Evolutionary conservation across 768 basidiomycete genomes (phyloP).

Genomic region (Lactarius evosmus): DNA sequence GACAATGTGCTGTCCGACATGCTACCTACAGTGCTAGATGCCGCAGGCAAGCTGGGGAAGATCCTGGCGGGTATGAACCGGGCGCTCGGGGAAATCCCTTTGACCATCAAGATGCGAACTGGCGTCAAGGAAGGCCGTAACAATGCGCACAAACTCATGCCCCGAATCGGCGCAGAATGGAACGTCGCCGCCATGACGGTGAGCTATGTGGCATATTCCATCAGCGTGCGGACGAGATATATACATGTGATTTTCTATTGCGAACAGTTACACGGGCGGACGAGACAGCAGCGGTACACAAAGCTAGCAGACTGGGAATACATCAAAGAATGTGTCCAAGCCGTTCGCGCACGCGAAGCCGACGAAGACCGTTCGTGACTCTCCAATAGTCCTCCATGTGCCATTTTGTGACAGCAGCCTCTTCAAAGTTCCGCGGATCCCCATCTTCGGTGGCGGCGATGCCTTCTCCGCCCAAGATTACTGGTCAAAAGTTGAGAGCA

Average conservation of each 20-base stretch:
- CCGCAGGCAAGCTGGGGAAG: constrained; percentile 76
- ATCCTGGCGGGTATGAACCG: constrained; percentile 89
- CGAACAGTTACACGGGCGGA: constrained; percentile 92
- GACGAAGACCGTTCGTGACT: constrained; percentile 61
- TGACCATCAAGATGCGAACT: constrained; percentile 89
- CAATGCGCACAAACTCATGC: constrained; percentile 87
- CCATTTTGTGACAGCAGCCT: not conserved
- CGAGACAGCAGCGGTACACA: constrained; percentile 91
- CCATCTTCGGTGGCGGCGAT: constrained; percentile 96
- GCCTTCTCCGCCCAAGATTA: constrained; percentile 87
- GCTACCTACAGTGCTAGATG: constrained; percentile 65
- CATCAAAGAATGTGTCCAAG: constrained; percentile 81
- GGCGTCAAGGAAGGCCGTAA: constrained; percentile 89
- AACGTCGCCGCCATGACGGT: constrained; percentile 54
- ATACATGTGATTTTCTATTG: too few species aligned
- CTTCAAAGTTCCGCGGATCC: constrained; percentile 72
- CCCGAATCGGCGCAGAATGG: constrained; percentile 58
- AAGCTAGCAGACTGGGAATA: constrained; percentile 94
- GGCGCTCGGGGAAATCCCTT: constrained; percentile 85
- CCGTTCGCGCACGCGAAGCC: constrained; percentile 65
- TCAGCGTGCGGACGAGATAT: not conserved
- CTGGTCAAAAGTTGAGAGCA: constrained; percentile 69
- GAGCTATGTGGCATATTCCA: constrained; percentile 21
- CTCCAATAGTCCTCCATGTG: not conserved
- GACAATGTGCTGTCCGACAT: not conserved